These are phyloP conservation scores for Linnemannia zychae DNA, from an alignment of 192 early-diverging fungal species.

Conservation along the genomic window DNA sequence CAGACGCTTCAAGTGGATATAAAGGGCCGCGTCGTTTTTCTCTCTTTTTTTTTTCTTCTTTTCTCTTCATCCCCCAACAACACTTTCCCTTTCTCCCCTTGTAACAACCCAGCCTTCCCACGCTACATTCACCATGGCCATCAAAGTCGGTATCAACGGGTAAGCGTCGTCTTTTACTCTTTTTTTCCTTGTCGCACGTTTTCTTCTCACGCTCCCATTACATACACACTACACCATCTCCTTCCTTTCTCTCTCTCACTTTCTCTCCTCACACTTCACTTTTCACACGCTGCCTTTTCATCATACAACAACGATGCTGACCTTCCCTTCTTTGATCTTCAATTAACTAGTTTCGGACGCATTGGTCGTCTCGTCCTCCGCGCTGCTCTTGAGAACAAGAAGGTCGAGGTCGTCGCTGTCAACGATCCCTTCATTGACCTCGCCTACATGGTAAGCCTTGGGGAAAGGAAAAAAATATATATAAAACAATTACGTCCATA, in stretches of 20 bases:
- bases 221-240: neutral
- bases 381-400: conserved; percentile 79
- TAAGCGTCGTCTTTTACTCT: conserved; percentile 7
- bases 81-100: neutral
- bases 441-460: conserved; percentile 91
- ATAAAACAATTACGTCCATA: too few relatives aligned
- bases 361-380: conserved; percentile 98
- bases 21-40: too few relatives aligned
- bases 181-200: neutral
- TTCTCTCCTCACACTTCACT: neutral
- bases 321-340: neutral
- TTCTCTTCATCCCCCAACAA: neutral
- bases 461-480: too few relatives aligned
- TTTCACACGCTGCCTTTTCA: neutral
- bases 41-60: neutral
- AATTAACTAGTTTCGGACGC: conserved; percentile 85
- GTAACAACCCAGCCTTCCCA: neutral
- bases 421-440: conserved; percentile 98
- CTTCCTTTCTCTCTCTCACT: neutral
- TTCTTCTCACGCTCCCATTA: too few relatives aligned
- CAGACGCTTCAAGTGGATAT: neutral
- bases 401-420: conserved; percentile 88
- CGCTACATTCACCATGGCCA: conserved; percentile 30
- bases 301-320: neutral
- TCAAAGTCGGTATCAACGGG: conserved; percentile 58